A percentile compares a stretch with the other conserved stretches of the same genome.
Conservation (phyloP, 2,329 filamentous ascomycete genomes). For the Ophiobolus disseminans region DNA sequence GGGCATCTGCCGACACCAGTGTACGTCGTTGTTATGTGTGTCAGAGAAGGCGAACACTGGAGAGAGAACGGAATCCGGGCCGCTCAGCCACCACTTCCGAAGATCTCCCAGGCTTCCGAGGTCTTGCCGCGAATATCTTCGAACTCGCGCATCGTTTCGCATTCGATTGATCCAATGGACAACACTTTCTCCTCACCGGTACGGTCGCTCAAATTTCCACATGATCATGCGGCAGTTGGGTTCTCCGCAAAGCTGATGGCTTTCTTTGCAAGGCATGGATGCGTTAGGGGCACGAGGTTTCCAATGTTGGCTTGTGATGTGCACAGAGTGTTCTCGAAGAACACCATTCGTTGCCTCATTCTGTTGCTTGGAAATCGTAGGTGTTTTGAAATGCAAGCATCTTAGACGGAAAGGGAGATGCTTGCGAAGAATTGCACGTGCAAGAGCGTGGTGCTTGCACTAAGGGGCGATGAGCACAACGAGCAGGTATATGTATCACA, state of each 20-base stretch:
- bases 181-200: neutral
- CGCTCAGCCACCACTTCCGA: neutral
- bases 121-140: neutral
- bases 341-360: neutral
- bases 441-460: neutral
- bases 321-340: neutral
- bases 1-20: no score
- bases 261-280: no score
- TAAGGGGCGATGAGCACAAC: neutral
- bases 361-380: no score
- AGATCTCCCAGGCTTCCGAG: neutral
- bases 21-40: no score
- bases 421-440: neutral
- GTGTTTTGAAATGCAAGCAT: neutral
- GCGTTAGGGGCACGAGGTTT: neutral
- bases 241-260: no score
- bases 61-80: no score
- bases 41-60: no score
- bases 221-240: neutral
- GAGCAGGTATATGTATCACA: neutral
- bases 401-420: neutral
- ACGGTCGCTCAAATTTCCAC: neutral
- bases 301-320: neutral
- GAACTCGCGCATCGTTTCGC: neutral
- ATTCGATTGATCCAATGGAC: no score